A percentile compares a stretch with the other conserved stretches of the same genome.
phyloP scores from a whole-genome alignment of 805 yeast genomes.

The Candida sanyiensis region DNA sequence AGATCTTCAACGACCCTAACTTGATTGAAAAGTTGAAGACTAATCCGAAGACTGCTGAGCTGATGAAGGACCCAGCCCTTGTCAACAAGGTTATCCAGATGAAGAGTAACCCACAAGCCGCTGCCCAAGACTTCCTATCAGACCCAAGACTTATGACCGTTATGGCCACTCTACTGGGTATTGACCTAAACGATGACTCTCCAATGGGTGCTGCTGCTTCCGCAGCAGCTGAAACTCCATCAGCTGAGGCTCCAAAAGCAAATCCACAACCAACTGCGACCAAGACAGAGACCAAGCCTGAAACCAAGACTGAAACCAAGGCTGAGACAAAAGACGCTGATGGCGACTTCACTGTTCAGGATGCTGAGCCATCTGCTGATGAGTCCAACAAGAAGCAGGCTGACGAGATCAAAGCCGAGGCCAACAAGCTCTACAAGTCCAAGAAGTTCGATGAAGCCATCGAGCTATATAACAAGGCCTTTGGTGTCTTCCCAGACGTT shows the following conservation, averaged over 20 bases:
- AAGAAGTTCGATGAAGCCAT: constrained; percentile 92
- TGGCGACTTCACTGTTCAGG: constrained; percentile 28
- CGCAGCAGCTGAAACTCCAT: constrained; percentile 21
- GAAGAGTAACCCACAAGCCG: constrained; percentile 68
- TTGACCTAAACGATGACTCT: constrained; percentile 48
- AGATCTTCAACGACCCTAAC: constrained; percentile 75
- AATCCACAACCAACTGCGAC: constrained; percentile 23
- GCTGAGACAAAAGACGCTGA: constrained; percentile 36
- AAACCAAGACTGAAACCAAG: too few species aligned
- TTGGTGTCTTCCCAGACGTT: constrained; percentile 74
- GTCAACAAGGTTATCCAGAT: constrained; percentile 60
- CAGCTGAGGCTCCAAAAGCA: constrained; percentile 21
- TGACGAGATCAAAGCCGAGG: constrained; percentile 71
- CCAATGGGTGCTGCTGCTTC: constrained; percentile 17
- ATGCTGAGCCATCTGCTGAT: constrained; percentile 17
- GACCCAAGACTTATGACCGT: constrained; percentile 89
- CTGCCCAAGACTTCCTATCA: constrained; percentile 60
- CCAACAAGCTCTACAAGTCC: constrained; percentile 80
- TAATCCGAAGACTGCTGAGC: constrained; percentile 83
- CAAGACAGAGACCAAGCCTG: constrained; percentile 23
- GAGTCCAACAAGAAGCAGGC: constrained; percentile 42
- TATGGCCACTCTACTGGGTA: constrained; percentile 79
- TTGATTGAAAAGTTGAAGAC: constrained; percentile 65
- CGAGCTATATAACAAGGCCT: constrained; percentile 78
- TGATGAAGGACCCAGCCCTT: constrained; percentile 82